Conservation (phyloP, 2,329 filamentous ascomycete genomes). For the Pestalotiopsis sp. region DNA sequence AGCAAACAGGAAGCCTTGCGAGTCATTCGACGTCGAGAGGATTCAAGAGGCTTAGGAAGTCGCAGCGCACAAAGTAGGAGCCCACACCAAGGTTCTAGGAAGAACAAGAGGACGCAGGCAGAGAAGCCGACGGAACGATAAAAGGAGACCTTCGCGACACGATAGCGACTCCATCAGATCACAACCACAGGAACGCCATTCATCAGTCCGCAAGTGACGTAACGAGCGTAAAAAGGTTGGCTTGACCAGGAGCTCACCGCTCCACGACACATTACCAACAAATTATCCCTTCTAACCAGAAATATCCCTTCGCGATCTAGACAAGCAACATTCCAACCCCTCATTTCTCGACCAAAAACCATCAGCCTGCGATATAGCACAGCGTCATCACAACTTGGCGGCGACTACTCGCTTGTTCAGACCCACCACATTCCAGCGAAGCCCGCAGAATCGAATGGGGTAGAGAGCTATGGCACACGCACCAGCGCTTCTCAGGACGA, state of each 20-base stretch:
- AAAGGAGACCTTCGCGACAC: not conserved
- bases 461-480: slow-evolving; percentile 58
- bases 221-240: not conserved
- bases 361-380: not conserved
- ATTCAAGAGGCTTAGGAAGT: not conserved
- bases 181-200: not conserved
- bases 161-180: not conserved
- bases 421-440: not conserved
- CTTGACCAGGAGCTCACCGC: not conserved
- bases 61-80: not conserved
- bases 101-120: not conserved
- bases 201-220: too few species aligned
- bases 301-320: not conserved
- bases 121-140: not conserved
- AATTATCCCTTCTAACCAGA: not conserved
- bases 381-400: not conserved
- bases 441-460: slow-evolving; percentile 25
- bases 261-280: not conserved
- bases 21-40: not conserved
- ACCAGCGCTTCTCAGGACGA: slow-evolving; percentile 58
- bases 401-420: not conserved
- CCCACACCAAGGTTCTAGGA: not conserved
- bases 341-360: not conserved
- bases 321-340: slow-evolving; percentile 3
- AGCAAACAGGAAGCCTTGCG: not conserved